Evolutionary conservation across 2,329 filamentous ascomycete species (phyloP), one percentile per base, ranked within the genome.

Genomic region (Lachnellula subtilissima): DNA sequence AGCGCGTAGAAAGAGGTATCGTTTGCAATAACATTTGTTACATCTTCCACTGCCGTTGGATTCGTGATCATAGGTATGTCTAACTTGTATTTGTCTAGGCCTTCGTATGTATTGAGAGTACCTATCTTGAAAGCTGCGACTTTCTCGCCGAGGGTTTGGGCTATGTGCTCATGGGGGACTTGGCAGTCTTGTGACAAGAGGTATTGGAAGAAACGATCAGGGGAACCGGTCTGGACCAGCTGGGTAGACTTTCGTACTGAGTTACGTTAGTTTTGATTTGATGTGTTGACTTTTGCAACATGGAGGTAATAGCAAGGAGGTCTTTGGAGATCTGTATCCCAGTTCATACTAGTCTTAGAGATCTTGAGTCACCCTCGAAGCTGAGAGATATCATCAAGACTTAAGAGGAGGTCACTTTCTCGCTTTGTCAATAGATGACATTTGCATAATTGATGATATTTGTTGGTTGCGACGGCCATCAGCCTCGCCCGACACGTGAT

Each of bases 1-100:
- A 76, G 64, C 37, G 71, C 64, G 9, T 70, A 65, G 62, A 77
- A 76, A 5, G 62, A 67, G 2, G 69, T 73, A n/a, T 65, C 66
- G 50, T 70, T 72, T 0, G 73, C 73, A 11, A 70, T 58, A 19
- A 70, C 50, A 11, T 63, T 57, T 7, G 22, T 45, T n/a, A 65
- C 43, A 4, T 57, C 28, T 15, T 58, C 42, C 14, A 56, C 35
- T 1, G 50, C 22, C 19, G 48, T 52, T 14, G 57, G 50, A 14
- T 28, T 17, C 3, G 11, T 32, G 28, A 11, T 11, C 4, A 45
- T 17, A 2, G 58, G 45, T 12, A 59, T n/a, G 5, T 56, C 45
- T 1, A 17, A 12, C 14, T 53, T 43, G 23, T 54, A 65, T 17
- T 48, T n/a, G 15, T 56, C 2, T 35, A 67, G 35, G 23, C 52